Evolutionary conservation across 257 asterid genomes (phyloP).

Genomic region (Fraxinus pennsylvanica): DNA sequence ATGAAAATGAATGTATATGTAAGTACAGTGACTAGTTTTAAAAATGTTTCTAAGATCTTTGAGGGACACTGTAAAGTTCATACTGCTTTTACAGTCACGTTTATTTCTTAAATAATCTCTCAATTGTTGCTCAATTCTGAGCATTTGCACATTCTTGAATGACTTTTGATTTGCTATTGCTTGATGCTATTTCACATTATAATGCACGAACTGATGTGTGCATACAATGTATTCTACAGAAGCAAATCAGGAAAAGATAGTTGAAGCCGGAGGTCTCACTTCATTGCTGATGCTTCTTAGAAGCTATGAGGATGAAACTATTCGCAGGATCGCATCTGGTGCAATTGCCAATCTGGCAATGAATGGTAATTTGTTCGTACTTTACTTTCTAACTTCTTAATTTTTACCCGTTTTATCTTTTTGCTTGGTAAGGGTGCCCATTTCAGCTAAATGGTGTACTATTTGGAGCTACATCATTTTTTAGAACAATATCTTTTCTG

Average conservation of each 20-base stretch:
- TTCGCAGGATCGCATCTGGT: conserved; percentile 98
- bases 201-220: conserved; percentile 27
- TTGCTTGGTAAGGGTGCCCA: background rate
- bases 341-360: conserved; percentile 99
- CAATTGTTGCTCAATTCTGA: background rate
- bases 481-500: conserved; percentile 13
- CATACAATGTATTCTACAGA: conserved; percentile 39
- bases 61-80: background rate
- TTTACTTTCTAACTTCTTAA: conserved; percentile 9
- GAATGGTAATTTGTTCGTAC: conserved; percentile 62
- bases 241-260: conserved; percentile 93
- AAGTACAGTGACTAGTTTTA: background rate
- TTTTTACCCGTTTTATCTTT: conserved; percentile 16
- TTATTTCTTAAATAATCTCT: conserved; percentile 9
- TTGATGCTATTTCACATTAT: conserved; percentile 3
- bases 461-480: conserved; percentile 16
- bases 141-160: background rate
- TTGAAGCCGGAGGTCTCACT: conserved; percentile 97
- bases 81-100: background rate
- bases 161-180: background rate
- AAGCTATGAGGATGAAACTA: conserved; percentile 88
- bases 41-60: background rate
- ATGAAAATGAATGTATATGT: background rate
- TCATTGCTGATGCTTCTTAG: conserved; percentile 92
- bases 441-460: background rate